Conservation (phyloP, 306 rosid genomes). For the Macrotyloma uniflorum region DNA sequence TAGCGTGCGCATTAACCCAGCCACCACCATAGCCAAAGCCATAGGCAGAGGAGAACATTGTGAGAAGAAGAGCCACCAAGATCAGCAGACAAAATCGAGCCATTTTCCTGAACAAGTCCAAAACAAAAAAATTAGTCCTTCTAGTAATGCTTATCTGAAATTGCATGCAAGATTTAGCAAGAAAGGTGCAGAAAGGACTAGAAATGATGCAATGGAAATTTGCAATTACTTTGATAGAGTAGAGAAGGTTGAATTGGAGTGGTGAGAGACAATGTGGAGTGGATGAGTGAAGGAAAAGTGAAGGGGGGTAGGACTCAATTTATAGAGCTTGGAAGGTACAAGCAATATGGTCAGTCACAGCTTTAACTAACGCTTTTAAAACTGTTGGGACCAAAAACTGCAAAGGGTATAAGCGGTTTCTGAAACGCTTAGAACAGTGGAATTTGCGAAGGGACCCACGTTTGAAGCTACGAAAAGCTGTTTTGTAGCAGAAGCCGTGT, state of each 20-base stretch:
- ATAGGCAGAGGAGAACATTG: slow-evolving; percentile 58
- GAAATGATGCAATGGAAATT: slow-evolving; percentile 19
- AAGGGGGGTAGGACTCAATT: slow-evolving; percentile 35
- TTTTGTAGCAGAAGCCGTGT: slow-evolving; percentile 60
- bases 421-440: not conserved
- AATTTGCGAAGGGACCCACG: slow-evolving; percentile 2
- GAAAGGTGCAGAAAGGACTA: not conserved
- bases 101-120: slow-evolving; percentile 64
- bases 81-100: slow-evolving; percentile 41
- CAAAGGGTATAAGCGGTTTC: slow-evolving; percentile 29
- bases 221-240: slow-evolving; percentile 47
- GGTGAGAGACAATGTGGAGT: slow-evolving; percentile 36
- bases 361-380: slow-evolving; percentile 43
- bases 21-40: slow-evolving; percentile 68
- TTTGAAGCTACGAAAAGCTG: slow-evolving; percentile 25
- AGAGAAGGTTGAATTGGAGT: not conserved
- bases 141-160: not conserved
- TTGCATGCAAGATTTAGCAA: slow-evolving; percentile 19
- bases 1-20: slow-evolving; percentile 86
- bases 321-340: slow-evolving; percentile 49
- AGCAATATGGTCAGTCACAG: slow-evolving; percentile 36
- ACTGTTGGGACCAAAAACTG: slow-evolving; percentile 53
- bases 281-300: slow-evolving; percentile 52
- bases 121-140: slow-evolving; percentile 17
- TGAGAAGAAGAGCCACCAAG: slow-evolving; percentile 51